Evolutionary conservation across 1,284 basidiomycete genomes (phyloP).

Genomic region (Vanrija pseudolonga): DNA sequence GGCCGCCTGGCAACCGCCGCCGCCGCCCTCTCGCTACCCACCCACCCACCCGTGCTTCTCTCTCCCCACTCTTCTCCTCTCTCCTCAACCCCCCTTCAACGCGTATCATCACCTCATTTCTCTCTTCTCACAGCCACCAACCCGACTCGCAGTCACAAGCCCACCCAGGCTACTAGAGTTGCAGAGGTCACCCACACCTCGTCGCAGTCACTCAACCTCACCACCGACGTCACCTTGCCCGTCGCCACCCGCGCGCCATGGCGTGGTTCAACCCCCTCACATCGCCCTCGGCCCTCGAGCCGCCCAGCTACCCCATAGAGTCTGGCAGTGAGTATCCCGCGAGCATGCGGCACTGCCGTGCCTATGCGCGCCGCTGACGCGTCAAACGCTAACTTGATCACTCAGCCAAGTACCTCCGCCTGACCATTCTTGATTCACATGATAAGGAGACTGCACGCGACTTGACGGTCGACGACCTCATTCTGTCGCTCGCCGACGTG

Average conservation of each 20-base stretch:
- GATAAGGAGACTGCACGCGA: background rate
- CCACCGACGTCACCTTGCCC: background rate
- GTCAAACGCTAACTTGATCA: background rate
- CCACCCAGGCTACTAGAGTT: background rate
- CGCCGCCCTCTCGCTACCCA: too few relatives aligned
- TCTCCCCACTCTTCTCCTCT: background rate
- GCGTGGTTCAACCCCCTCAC: too few relatives aligned
- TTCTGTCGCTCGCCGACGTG: background rate
- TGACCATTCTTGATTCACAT: background rate
- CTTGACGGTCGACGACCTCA: slow-evolving; percentile 2
- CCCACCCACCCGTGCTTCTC: background rate
- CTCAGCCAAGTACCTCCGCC: background rate
- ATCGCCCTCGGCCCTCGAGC: too few relatives aligned
- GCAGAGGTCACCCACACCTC: background rate
- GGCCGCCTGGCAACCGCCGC: too few relatives aligned
- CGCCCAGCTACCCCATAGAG: background rate
- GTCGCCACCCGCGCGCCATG: too few relatives aligned
- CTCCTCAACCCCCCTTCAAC: background rate
- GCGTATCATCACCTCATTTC: background rate
- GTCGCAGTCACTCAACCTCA: background rate
- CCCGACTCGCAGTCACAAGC: background rate
- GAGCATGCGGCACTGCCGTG: background rate
- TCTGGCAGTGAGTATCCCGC: background rate
- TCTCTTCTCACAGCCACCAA: background rate
- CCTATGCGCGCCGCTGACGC: background rate